Evolutionary conservation across 202 grass and related monocot genomes (phyloP).

Genomic region (Panicum virgatum): DNA sequence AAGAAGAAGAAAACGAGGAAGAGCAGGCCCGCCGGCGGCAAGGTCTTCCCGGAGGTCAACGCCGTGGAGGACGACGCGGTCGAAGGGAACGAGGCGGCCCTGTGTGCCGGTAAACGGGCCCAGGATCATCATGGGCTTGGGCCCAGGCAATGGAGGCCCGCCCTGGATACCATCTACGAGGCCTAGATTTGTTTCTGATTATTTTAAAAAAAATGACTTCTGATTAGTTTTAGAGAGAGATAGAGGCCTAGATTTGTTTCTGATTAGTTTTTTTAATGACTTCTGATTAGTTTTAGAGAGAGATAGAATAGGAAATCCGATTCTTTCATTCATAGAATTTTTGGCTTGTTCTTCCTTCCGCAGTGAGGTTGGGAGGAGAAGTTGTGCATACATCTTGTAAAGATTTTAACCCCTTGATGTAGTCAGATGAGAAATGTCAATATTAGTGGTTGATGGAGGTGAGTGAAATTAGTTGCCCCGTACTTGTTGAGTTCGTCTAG

Average conservation of each 20-base stretch:
- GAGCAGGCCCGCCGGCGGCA: neutral
- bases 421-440: neutral
- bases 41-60: slow-evolving; percentile 40
- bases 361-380: neutral
- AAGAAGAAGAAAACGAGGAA: slow-evolving; percentile 6
- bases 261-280: too few relatives aligned
- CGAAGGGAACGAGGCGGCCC: neutral
- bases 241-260: too few relatives aligned
- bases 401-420: neutral
- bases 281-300: neutral
- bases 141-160: slow-evolving; percentile 50
- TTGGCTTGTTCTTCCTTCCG: neutral
- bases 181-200: too few relatives aligned
- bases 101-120: neutral
- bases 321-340: slow-evolving; percentile 26
- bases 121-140: neutral
- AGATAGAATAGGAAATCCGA: slow-evolving; percentile 14
- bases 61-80: neutral
- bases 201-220: too few relatives aligned
- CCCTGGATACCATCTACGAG: slow-evolving; percentile 50
- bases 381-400: neutral
- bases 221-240: too few relatives aligned
- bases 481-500: neutral
- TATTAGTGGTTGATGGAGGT: neutral
- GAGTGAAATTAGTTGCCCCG: neutral